These are phyloP conservation scores for Clarireedia paspali DNA, from an alignment of 2,329 filamentous ascomycete genomes.

Conservation along the genomic window DNA sequence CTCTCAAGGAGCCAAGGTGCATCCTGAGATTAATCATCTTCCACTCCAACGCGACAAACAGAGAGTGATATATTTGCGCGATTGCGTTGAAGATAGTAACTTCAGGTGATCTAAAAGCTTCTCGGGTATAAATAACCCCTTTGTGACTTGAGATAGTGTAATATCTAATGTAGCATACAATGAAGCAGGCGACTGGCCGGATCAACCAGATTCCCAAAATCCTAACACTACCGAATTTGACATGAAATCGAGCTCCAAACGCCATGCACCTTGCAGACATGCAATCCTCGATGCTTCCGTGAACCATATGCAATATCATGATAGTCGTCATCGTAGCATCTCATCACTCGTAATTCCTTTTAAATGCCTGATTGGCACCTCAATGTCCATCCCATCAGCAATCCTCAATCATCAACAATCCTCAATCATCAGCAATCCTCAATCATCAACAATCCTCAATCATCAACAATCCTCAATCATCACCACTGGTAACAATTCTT, in stretches of 20 bases:
- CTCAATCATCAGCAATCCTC: constrained; percentile 7
- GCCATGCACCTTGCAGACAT: not conserved
- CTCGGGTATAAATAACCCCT: too few relatives aligned
- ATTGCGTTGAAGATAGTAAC: too few relatives aligned
- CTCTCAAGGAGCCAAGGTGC: too few relatives aligned
- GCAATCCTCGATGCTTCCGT: not conserved
- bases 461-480: constrained; percentile 5
- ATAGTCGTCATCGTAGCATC: not conserved
- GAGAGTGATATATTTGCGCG: too few relatives aligned
- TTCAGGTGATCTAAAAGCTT: too few relatives aligned
- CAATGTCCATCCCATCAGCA: not conserved
- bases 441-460: not conserved
- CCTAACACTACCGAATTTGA: not conserved
- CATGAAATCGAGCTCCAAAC: not conserved
- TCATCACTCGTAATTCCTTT: constrained; percentile 2
- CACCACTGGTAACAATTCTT: constrained; percentile 8
- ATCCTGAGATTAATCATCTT: too few relatives aligned
- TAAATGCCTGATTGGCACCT: too few relatives aligned
- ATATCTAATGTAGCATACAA: too few relatives aligned
- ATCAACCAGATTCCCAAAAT: not conserved
- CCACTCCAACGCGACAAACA: too few relatives aligned
- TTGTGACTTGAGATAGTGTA: too few relatives aligned
- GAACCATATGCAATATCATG: not conserved
- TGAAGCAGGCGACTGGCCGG: too few relatives aligned
- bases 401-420: not conserved